Evolutionary conservation across 2,329 filamentous ascomycete genomes (phyloP).

Genomic region (Fusarium tanahbumbuense): DNA sequence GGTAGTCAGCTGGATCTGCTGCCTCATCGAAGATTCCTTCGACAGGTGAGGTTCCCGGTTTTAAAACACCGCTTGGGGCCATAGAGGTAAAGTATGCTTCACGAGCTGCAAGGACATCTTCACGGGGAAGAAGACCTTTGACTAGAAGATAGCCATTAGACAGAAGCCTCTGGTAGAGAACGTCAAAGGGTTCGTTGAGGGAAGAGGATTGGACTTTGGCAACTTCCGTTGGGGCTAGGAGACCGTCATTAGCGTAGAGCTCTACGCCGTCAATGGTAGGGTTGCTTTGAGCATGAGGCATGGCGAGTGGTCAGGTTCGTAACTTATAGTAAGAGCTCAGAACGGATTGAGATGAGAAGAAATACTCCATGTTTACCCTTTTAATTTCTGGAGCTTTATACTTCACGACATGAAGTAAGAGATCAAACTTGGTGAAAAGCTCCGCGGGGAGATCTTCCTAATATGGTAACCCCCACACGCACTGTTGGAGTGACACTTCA

Average conservation of each 20-base stretch:
- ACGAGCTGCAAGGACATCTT: slow-evolving; percentile 64
- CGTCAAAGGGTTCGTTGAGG: neutral
- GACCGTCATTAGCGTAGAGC: neutral
- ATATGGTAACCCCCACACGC: neutral
- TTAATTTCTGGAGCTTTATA: neutral
- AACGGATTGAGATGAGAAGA: too few species aligned
- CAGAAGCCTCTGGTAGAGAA: neutral
- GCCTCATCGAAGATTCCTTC: slow-evolving; percentile 61
- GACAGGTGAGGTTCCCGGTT: slow-evolving; percentile 62
- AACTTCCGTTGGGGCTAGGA: neutral
- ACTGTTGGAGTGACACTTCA: neutral
- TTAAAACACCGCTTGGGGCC: slow-evolving; percentile 66
- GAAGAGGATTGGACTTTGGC: neutral
- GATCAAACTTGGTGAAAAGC: neutral
- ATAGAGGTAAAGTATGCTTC: slow-evolving; percentile 65
- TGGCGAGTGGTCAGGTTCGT: neutral
- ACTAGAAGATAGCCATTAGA: slow-evolving; percentile 65
- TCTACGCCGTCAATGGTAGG: neutral
- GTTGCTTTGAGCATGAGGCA: neutral
- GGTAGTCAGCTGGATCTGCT: slow-evolving; percentile 34
- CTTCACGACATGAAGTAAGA: neutral
- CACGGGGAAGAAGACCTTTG: slow-evolving; percentile 64
- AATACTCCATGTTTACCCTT: too few species aligned
- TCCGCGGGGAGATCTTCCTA: neutral
- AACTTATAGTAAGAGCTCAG: too few species aligned